Evolutionary conservation across 202 grass and related monocot species (phyloP).

Genomic region (Setaria italica): DNA sequence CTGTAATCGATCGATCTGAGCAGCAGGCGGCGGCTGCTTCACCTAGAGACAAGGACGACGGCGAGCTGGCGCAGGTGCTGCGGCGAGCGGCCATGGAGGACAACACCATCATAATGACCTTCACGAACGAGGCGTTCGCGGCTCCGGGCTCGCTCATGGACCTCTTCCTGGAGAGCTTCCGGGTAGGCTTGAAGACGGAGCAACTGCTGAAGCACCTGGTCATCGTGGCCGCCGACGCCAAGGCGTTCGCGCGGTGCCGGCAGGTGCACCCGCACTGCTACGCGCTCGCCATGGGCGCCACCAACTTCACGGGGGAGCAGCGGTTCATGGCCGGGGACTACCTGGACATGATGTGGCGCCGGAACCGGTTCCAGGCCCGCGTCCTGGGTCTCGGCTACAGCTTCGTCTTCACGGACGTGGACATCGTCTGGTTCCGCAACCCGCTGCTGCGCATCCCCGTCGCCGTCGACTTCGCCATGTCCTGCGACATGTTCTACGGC

Average conservation of each 20-base stretch:
- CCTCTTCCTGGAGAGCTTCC: conserved; percentile 57
- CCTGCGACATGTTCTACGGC: conserved; percentile 53
- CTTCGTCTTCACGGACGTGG: conserved; percentile 75
- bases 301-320: conserved; percentile 37
- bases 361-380: conserved; percentile 43
- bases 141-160: conserved; percentile 52
- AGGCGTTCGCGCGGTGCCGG: conserved; percentile 49
- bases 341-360: conserved; percentile 63
- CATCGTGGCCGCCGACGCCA: conserved; percentile 54
- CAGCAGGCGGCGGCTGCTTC: no score
- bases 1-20: no score
- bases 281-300: conserved; percentile 7
- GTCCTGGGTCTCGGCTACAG: conserved; percentile 64
- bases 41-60: background rate
- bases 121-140: conserved; percentile 50
- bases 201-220: conserved; percentile 55
- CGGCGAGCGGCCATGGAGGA: background rate
- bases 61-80: background rate
- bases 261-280: conserved; percentile 49
- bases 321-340: conserved; percentile 59
- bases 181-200: conserved; percentile 39
- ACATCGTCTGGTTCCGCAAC: conserved; percentile 70
- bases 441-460: conserved; percentile 53
- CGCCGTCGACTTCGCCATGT: conserved; percentile 48
- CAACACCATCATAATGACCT: conserved; percentile 55